Percentiles rank a stretch among this genome's conserved stretches.
Evolutionary conservation across 805 yeast species (phyloP).

Genomic region (Yarrowia osloensis): DNA sequence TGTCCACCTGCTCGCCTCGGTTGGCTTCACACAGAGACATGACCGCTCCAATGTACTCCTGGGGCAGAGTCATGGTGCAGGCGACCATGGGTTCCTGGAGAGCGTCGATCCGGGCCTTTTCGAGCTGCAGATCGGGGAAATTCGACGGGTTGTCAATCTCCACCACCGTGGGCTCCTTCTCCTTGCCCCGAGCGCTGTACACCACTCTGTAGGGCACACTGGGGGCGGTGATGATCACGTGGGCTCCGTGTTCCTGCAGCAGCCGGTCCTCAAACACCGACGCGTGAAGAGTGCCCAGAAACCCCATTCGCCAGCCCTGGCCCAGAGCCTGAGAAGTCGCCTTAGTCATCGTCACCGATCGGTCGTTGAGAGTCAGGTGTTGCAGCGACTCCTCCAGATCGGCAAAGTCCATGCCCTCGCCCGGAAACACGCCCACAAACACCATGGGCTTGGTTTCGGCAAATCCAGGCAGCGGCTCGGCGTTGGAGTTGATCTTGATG

Average conservation of each 20-base stretch:
- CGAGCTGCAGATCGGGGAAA: constrained; percentile 64
- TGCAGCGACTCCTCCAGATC: constrained; percentile 86
- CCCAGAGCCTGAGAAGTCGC: constrained; percentile 95
- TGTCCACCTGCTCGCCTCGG: constrained; percentile 78
- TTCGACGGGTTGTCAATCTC: constrained; percentile 88
- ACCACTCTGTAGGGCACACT: constrained; percentile 88
- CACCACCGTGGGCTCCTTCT: constrained; percentile 57
- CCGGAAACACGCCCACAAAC: constrained; percentile 96
- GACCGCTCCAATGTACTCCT: constrained; percentile 83
- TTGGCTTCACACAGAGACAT: constrained; percentile 82
- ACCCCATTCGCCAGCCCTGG: constrained; percentile 97
- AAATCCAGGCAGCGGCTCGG: constrained; percentile 87
- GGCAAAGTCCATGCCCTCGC: constrained; percentile 89
- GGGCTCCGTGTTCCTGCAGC: constrained; percentile 92
- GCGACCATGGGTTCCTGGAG: constrained; percentile 85
- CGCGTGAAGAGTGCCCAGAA: constrained; percentile 91
- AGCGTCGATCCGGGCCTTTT: constrained; percentile 48
- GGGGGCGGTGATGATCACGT: constrained; percentile 89
- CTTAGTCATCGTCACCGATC: constrained; percentile 84
- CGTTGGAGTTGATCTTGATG: constrained; percentile 48
- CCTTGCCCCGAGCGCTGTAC: constrained; percentile 43
- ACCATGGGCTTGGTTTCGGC: constrained; percentile 99
- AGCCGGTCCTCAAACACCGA: constrained; percentile 89
- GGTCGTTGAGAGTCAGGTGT: constrained; percentile 76
- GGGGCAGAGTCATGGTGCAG: constrained; percentile 87